Conservation (phyloP, 2,329 filamentous ascomycete species). For the Thielaviopsis populi region DNA sequence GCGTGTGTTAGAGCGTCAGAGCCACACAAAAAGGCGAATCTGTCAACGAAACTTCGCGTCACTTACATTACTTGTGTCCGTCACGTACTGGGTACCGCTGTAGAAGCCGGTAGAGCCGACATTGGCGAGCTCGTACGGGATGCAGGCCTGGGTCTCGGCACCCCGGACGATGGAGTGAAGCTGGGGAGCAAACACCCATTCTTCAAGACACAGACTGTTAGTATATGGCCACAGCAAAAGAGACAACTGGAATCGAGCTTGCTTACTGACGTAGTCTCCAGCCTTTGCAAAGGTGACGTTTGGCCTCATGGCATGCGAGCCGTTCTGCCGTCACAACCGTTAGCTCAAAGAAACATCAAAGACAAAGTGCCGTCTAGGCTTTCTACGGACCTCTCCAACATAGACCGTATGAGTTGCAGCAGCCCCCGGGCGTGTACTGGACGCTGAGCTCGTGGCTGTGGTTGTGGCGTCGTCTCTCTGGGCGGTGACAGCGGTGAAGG, state of each 20-base stretch:
- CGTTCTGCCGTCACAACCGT: slow-evolving; percentile 17
- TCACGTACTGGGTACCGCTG: slow-evolving; percentile 34
- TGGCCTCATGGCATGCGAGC: slow-evolving; percentile 24
- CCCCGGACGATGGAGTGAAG: slow-evolving; percentile 51
- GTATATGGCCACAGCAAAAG: background rate
- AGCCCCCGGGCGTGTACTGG: background rate
- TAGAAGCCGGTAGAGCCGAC: slow-evolving; percentile 37
- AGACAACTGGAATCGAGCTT: background rate
- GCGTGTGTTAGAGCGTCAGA: background rate
- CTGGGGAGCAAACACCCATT: slow-evolving; percentile 47
- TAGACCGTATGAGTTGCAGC: slow-evolving; percentile 16
- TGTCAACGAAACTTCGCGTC: background rate
- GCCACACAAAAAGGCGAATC: background rate
- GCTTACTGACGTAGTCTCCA: slow-evolving; percentile 34
- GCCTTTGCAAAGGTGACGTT: slow-evolving; percentile 24
- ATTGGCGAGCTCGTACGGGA: slow-evolving; percentile 42
- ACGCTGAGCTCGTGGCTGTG: slow-evolving; percentile 15
- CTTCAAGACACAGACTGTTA: slow-evolving; percentile 19
- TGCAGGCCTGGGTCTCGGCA: slow-evolving; percentile 44
- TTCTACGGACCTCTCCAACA: slow-evolving; percentile 17
- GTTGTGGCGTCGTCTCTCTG: background rate
- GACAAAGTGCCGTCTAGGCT: background rate
- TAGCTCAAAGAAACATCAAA: background rate
- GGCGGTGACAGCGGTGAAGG: background rate
- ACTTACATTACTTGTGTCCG: slow-evolving; percentile 32